Evolutionary conservation across 2,329 filamentous ascomycete species (phyloP), one percentile per base, ranked within the genome.

Genomic region (Calonectria pauciramosa): DNA sequence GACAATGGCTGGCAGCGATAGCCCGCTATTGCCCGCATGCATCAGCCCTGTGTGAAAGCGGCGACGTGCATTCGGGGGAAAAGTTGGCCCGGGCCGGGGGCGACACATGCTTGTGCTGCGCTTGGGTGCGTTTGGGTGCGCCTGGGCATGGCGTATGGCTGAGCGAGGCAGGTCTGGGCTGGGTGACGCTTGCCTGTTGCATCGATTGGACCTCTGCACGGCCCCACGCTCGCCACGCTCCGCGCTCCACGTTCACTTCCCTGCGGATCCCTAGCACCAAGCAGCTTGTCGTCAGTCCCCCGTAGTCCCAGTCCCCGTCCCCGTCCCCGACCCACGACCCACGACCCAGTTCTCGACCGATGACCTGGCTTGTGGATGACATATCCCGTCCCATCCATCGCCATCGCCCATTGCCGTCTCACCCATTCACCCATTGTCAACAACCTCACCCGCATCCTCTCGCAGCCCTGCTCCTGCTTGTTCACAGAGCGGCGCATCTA

Each of bases 281-380:
- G 68, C 67, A 70, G 71, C 71, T 70, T 73, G 71, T 73, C 71
- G 66, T 73, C 66, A 73, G 56, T 63, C 56, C 56, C 56, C 56
- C 34, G 34, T 36, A 32, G 38, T 41, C 38, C 41, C 41, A 47
- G 56, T 60, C 56, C 56, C 52, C 34, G 28, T 34, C 52, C 49
- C 30, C 16, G 56, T 38, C 60, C 38, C 44, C 60, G 60, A 34
- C 38, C 38, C 41, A 54, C 51, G 51, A 47, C 28, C 23, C 51
- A 47, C 41, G 38, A 47, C 41, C 38, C 60, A 47, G 71, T 65
- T 60, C 71, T 73, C 71, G 65, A 69, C 65, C 56, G 71, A 70
- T 73, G 71, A 67, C 71, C 65, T 73, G 66, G 59, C 67, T 54
- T 60, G 60, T 47, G 32, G 71, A 73, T 73, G 71, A 70, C 71